Percentiles rank a stretch among this genome's conserved stretches.
phyloP scores from a whole-genome alignment of 768 basidiomycete species.

The Holtermanniella nyarrowii region DNA sequence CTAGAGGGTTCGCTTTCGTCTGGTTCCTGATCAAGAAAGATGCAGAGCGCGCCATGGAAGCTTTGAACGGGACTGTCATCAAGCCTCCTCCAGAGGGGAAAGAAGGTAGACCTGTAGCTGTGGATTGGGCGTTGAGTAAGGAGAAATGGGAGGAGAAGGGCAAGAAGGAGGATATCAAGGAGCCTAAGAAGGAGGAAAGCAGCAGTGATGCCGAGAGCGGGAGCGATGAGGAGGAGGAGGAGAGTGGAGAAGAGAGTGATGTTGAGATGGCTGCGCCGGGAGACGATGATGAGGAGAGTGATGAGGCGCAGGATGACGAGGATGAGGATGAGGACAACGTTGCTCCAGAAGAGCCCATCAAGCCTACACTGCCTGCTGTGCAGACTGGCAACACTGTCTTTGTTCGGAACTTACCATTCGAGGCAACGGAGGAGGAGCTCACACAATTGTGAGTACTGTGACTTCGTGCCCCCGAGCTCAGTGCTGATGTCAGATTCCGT shows the following conservation, averaged over 20 bases:
- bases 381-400: constrained; percentile 87
- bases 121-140: constrained; percentile 94
- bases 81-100: constrained; percentile 45
- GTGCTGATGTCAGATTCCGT: constrained; percentile 56
- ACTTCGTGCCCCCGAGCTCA: background rate
- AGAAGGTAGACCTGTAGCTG: constrained; percentile 60
- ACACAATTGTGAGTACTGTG: constrained; percentile 58
- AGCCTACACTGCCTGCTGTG: constrained; percentile 57
- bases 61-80: constrained; percentile 61
- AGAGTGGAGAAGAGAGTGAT: constrained; percentile 22
- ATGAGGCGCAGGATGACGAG: constrained; percentile 36
- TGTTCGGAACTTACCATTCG: constrained; percentile 83
- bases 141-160: constrained; percentile 62
- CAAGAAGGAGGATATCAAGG: constrained; percentile 28
- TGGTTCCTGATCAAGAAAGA: constrained; percentile 82
- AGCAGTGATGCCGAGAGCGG: constrained; percentile 39
- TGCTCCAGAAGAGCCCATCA: constrained; percentile 49
- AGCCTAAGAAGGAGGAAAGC: constrained; percentile 25
- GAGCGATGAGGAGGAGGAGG: constrained; percentile 20
- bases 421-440: constrained; percentile 86
- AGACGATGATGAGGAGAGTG: constrained; percentile 32
- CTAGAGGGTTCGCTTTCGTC: constrained; percentile 85
- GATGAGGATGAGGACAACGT: constrained; percentile 36
- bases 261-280: constrained; percentile 22
- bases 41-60: constrained; percentile 69